phyloP scores from a whole-genome alignment of 345 rosid species.

The Syzygium oleosum region DNA sequence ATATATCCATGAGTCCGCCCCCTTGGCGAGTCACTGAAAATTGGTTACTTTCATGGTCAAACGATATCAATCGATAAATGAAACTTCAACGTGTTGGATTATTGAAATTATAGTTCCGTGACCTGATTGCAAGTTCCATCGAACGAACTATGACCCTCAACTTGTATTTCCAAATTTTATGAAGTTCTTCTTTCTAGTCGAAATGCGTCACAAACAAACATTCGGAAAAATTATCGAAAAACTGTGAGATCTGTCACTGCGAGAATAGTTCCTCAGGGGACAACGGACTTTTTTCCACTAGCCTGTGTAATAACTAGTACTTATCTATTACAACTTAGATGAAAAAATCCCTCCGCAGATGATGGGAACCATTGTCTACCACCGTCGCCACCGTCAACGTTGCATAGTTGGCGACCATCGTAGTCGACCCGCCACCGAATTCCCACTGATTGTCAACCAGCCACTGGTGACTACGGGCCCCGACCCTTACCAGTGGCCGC shows the following conservation, averaged over 20 bases:
- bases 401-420: no score
- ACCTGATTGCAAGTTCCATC: neutral
- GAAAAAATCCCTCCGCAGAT: no score
- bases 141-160: neutral
- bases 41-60: neutral
- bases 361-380: no score
- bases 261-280: fast-evolving
- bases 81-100: neutral
- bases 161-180: no score
- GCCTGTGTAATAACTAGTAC: neutral
- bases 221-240: neutral
- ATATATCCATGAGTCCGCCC: fast-evolving
- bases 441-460: no score
- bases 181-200: neutral
- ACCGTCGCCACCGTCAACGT: no score
- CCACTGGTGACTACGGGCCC: no score
- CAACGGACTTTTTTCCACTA: neutral
- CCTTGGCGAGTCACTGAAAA: neutral
- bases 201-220: fast-evolving
- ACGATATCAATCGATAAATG: neutral
- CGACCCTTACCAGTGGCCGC: no score
- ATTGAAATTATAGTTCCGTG: neutral
- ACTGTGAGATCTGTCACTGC: fast-evolving
- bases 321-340: no score
- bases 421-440: no score